Evolutionary conservation across 352 stramenopile genomes (phyloP).

Genomic region (Globisporangium solare): DNA sequence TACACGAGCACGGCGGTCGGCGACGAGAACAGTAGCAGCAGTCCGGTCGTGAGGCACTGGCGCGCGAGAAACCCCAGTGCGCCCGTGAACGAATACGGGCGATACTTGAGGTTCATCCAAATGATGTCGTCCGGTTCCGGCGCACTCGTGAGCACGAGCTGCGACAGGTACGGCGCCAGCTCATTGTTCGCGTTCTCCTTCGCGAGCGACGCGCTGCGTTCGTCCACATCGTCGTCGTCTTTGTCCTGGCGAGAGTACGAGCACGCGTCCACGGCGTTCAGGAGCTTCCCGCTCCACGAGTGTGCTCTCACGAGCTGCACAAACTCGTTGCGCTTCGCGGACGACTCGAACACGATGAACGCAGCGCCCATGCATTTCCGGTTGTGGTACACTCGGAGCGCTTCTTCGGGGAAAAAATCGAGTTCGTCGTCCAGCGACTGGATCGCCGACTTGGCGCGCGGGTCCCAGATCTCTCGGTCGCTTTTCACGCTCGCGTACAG

Average conservation of each 20-base stretch:
- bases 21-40: constrained; percentile 73
- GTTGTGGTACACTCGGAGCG: constrained; percentile 51
- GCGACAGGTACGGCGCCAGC: constrained; percentile 34
- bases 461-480: constrained; percentile 26
- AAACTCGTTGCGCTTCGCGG: constrained; percentile 52
- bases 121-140: constrained; percentile 76
- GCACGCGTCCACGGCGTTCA: constrained; percentile 33
- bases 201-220: background rate
- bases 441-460: constrained; percentile 15
- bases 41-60: constrained; percentile 42
- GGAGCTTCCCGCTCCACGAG: constrained; percentile 28
- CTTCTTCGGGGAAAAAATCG: constrained; percentile 68
- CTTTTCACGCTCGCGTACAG: constrained; percentile 25
- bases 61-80: constrained; percentile 34
- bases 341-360: constrained; percentile 73
- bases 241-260: constrained; percentile 19
- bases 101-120: constrained; percentile 71
- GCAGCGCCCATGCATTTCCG: constrained; percentile 55
- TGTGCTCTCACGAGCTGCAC: constrained; percentile 43
- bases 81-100: constrained; percentile 36
- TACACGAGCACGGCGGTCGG: constrained; percentile 78
- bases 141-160: constrained; percentile 57
- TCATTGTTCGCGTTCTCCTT: constrained; percentile 9
- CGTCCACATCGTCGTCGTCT: background rate
- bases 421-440: constrained; percentile 56